Evolutionary conservation across 1,139 yeast species (phyloP), one percentile per base, ranked within the genome.

Genomic region (Yamadazyma membranifaciens): DNA sequence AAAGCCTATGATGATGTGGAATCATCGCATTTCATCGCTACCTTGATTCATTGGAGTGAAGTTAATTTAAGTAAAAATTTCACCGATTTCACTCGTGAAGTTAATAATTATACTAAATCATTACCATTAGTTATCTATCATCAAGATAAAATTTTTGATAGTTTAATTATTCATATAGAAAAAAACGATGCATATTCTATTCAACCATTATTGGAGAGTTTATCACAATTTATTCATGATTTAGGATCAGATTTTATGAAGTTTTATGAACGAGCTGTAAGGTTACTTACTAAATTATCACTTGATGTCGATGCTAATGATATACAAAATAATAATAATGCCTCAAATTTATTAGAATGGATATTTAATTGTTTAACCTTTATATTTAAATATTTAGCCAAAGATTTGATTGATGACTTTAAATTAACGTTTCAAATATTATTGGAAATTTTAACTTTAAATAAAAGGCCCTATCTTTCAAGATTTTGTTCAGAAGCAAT

Each of bases 401-500:
- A 81, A 51, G 66, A 75, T 9, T 60, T 92, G 39, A 72, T 81
- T 0, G 65, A 74, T 16, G 85, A 88, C 52, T 65, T 89, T 45
- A 57, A 72, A 28, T 85, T 87, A 4, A 87, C 96, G 0, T 84
- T 84, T 57, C 67, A 73, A 30, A 62, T 78, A 4, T 65, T 92
- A 25, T 65, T 81, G 31, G 95, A 95, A 1, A 60, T 91, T 24
- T 68, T 89, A 59, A 72, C 56, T 48, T 63, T 64, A 46, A 66
- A 65, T 39, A 77, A 75, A 45, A 76, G 80, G 43, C 76, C 77
- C 14, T 86, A 85, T 51, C 75, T 91, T 33, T 73, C 88, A 1
- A 71, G 96, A 46, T 92, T 91, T 55, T 82, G 96, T 27, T 91
- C 97, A 0, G 98, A 92, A 59, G 92, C 97, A 0, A 62, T 92